Evolutionary conservation across 768 basidiomycete species (phyloP), one percentile per base, ranked within the genome.

Genomic region (Tylopilus felleus): DNA sequence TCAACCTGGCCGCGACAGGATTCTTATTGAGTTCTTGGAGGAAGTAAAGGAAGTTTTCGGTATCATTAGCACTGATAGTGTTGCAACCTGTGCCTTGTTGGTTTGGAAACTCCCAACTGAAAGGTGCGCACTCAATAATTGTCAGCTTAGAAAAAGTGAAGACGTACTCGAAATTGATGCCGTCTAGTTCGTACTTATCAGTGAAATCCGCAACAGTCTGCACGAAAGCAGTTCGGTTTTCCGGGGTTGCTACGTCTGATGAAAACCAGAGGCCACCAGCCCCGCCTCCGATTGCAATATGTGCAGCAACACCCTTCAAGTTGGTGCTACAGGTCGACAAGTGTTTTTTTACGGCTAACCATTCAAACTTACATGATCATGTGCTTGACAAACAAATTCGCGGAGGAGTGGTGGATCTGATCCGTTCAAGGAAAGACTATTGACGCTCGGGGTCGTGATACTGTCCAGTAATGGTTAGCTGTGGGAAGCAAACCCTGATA

Each of bases 71-170:
- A 21, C 66, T 69, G 52, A 85, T 75, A 0, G 67, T 67, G 66
- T 96, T 97, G 61, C 89, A 89, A 2, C 81, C 82, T 2, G 86
- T 75, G 27, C 92, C 91, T 47, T 76, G 71, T 5, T 70, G 59
- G 52, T 77, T 80, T 3, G 93, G 93, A 64, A 87, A 93, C 70
- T 96, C 93, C 92, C 93, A 95, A 63, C 90, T 93, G 50, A 40
- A 14, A 49, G 56, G 75, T n/a, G 16, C 16, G 12, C 2, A 7
- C 5, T 68, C 7, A 64, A 28, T 22, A 1, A 1, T 41, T n/a
- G 19, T 19, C 31, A 8, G 42, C 17, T 4, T 10, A 33, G 7
- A 44, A 2, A 49, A 39, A 21, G 13, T 12, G 14, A 14, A 7
- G 7, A 51, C 66, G 1, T 54, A 71, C 69, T 66, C 65, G 29